These are phyloP conservation scores for Zygnema circumcarinatum DNA, from an alignment of 139 green algal species.

Conservation along the genomic window DNA sequence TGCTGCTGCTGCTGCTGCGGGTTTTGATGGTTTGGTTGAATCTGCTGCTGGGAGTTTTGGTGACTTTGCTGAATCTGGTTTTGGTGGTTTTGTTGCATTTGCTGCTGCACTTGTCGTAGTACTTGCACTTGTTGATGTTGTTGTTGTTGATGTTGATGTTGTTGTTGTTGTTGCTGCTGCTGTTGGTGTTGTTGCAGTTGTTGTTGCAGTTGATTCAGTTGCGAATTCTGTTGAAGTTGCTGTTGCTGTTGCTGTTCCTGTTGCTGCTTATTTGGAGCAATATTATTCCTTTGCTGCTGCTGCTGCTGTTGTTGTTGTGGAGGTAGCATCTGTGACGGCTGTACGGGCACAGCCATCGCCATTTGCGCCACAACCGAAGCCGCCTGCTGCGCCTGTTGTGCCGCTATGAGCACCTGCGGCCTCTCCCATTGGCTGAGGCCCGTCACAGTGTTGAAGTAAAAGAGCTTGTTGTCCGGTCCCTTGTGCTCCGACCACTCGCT, in stretches of 20 bases:
- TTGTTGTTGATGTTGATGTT: conserved; percentile 18
- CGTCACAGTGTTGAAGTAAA: conserved; percentile 40
- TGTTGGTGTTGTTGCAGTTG: conserved; percentile 31
- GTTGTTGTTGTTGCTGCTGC: conserved; percentile 36
- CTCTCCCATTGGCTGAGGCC: conserved; percentile 34
- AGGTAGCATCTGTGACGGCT: not conserved
- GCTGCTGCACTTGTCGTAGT: conserved; percentile 6
- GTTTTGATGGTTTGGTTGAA: conserved; percentile 11
- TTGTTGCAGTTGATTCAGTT: too few species aligned
- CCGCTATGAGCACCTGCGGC: not conserved
- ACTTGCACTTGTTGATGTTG: too few species aligned
- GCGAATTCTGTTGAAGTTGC: conserved; percentile 9
- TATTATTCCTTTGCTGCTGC: too few species aligned
- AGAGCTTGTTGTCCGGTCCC: conserved; percentile 19
- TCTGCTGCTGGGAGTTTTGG: conserved; percentile 17
- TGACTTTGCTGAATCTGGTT: not conserved
- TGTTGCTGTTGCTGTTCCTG: conserved; percentile 20
- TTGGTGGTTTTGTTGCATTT: conserved; percentile 6
- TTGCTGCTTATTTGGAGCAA: too few species aligned
- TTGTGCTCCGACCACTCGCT: conserved; percentile 36
- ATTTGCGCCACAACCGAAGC: not conserved
- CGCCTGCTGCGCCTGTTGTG: conserved; percentile 4
- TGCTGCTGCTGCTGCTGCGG: conserved; percentile 16
- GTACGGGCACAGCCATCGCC: not conserved
- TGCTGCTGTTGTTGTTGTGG: not conserved